Evolutionary conservation across 345 rosid species (phyloP).

Genomic region (Cochlearia excelsa): DNA sequence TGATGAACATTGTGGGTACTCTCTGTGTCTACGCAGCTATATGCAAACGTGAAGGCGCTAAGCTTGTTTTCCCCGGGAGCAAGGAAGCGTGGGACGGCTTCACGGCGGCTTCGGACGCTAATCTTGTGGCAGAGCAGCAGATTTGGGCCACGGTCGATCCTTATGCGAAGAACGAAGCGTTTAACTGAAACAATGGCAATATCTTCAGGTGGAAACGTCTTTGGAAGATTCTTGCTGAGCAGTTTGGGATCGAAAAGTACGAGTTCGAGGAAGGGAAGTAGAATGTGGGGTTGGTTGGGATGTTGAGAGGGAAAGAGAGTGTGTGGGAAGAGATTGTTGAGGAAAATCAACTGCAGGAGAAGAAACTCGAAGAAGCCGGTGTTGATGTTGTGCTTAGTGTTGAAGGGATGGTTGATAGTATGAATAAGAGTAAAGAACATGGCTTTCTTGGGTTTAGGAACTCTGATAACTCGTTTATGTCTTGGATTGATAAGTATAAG

Average conservation of each 20-base stretch:
- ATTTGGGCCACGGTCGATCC: conserved; percentile 83
- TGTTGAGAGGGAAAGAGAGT: conserved; percentile 61
- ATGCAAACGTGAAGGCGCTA: conserved; percentile 67
- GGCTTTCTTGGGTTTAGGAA: conserved; percentile 88
- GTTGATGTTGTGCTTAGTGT: conserved; percentile 37
- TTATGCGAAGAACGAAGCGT: conserved; percentile 59
- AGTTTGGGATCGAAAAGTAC: conserved; percentile 69
- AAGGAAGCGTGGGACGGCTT: conserved; percentile 66
- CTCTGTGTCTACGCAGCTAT: conserved; percentile 75
- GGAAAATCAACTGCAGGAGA: conserved; percentile 56
- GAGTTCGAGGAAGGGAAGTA: conserved; percentile 62
- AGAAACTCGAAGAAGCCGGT: conserved; percentile 56
- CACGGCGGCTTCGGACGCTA: conserved; percentile 49
- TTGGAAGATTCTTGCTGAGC: conserved; percentile 74
- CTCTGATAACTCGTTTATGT: conserved; percentile 65
- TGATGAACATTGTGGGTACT: conserved; percentile 64
- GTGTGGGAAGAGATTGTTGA: conserved; percentile 80
- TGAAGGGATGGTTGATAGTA: conserved; percentile 36
- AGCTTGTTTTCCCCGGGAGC: conserved; percentile 59
- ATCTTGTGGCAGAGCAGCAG: conserved; percentile 82
- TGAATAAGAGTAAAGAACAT: conserved; percentile 86
- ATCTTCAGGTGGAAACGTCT: conserved; percentile 81
- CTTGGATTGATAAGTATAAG: conserved; percentile 76
- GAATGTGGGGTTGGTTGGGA: conserved; percentile 50
- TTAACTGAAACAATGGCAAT: conserved; percentile 69